phyloP scores from a whole-genome alignment of 805 yeast genomes.

The Lachancea cidri region DNA sequence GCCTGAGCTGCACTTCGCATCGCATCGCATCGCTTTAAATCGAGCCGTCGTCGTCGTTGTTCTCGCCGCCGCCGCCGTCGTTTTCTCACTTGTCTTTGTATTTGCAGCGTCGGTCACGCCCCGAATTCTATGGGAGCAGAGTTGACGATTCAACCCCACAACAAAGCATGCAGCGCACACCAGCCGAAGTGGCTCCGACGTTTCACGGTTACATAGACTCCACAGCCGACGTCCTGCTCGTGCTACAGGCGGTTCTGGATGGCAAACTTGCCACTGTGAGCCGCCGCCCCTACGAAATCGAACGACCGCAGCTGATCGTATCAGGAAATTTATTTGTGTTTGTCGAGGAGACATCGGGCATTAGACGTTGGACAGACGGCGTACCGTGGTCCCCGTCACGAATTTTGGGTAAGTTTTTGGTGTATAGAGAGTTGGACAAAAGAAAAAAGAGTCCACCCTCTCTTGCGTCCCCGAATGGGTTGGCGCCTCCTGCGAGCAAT shows the following conservation, averaged over 20 bases:
- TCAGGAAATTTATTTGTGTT: slow-evolving; percentile 84
- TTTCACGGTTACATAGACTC: slow-evolving; percentile 71
- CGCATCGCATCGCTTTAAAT: background rate
- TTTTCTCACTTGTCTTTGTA: background rate
- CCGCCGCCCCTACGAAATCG: slow-evolving; percentile 79
- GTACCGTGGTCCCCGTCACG: slow-evolving; percentile 90
- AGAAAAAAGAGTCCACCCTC: slow-evolving; percentile 5
- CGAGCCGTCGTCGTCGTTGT: background rate
- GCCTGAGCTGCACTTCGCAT: too few species aligned
- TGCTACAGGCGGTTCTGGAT: slow-evolving; percentile 73
- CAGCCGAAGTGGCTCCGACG: slow-evolving; percentile 44
- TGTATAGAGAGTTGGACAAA: slow-evolving; percentile 58
- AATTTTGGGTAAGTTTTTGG: slow-evolving; percentile 76
- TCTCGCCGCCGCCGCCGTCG: background rate
- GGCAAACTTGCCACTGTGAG: slow-evolving; percentile 56
- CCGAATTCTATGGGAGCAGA: background rate
- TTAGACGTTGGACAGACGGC: slow-evolving; percentile 97
- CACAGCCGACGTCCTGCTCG: slow-evolving; percentile 74
- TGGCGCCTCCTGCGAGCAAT: background rate
- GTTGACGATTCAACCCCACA: background rate
- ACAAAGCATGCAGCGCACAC: slow-evolving; percentile 1
- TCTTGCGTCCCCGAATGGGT: slow-evolving; percentile 1
- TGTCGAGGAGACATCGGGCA: slow-evolving; percentile 74
- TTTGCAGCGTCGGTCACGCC: background rate
- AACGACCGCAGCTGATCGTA: slow-evolving; percentile 56